Conservation (phyloP, 108 stramenopile genomes). For the Epithemia pelagica region DNA sequence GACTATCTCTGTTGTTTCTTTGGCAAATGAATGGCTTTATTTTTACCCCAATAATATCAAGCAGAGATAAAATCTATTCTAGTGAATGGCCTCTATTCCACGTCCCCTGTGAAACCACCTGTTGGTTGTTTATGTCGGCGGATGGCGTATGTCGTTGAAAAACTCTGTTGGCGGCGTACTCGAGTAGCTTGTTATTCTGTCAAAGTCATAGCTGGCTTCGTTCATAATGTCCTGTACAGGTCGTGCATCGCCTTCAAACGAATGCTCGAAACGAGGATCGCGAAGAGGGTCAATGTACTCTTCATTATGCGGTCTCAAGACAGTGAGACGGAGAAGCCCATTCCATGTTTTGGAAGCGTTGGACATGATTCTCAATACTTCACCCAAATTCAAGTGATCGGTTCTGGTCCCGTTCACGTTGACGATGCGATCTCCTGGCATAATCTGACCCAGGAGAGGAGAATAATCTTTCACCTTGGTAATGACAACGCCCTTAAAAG, state of each 20-base stretch:
- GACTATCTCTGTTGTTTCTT: too few relatives aligned
- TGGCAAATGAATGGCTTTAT: too few relatives aligned
- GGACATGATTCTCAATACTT: not conserved
- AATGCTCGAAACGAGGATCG: not conserved
- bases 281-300: not conserved
- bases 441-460: slow-evolving; percentile 36
- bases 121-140: not conserved
- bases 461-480: slow-evolving; percentile 42
- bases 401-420: slow-evolving; percentile 37
- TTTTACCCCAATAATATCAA: too few relatives aligned
- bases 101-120: too few relatives aligned
- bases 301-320: not conserved
- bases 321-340: not conserved
- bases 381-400: not conserved
- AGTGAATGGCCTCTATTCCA: too few relatives aligned
- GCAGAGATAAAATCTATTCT: too few relatives aligned
- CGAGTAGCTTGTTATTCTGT: not conserved
- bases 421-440: slow-evolving; percentile 44
- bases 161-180: not conserved
- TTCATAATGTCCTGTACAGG: not conserved
- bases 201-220: not conserved
- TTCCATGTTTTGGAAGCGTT: not conserved
- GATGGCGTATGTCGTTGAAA: not conserved
- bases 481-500: slow-evolving; percentile 25
- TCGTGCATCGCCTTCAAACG: not conserved